Base-by-base conservation (phyloP, 108 stramenopile species). In the Skeletonema menzelii region DNA sequence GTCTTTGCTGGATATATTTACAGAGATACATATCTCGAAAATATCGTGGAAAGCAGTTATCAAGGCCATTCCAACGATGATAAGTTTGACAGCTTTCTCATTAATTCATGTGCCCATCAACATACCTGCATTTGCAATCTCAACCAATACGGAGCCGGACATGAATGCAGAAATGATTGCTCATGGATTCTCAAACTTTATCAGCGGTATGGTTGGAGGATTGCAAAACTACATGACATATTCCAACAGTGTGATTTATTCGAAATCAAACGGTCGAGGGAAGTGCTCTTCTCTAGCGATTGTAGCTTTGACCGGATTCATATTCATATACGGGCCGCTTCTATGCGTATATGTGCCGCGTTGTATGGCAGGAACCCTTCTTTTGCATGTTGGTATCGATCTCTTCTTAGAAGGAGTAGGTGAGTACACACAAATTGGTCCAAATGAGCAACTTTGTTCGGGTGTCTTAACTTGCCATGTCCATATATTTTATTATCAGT, bases 91-190 rank as follows among this genome's bases (percentile, higher is more conserved):
- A 56, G 69, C 79, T 26, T 93, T 93, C 69, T 80, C 82, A 11
- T 65, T 93, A 38, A 87, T 89, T 42, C 92, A 93, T 66, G 89
- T 93, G 12, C 93, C 93, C 19, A 91, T 94, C 70, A 94, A 91
- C 63, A 88, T 94, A 56, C 93, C 93, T 20, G 83, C 87, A 17
- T 86, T 91, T 63, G 86, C 56, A n/a, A 75, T 88, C 22, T 87
- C 87, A 10, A 79, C 86, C 2, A 75, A 87, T 55, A 73, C 75
- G 27, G 88, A 90, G 32, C 69, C 72, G 26, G 88, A 91, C 56
- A 85, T 94, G 88, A 89, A 94, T 66, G 65, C 68, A 24, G 93
- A 94, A 66, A 63, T 94, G 26, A 69, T 87, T 11, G 88, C 87
- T 8, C 93, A 94, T 63, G 90, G 93, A 4, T 76, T 72, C 56